Evolutionary conservation across 306 rosid genomes (phyloP).

Genomic region (Quercus gilva): DNA sequence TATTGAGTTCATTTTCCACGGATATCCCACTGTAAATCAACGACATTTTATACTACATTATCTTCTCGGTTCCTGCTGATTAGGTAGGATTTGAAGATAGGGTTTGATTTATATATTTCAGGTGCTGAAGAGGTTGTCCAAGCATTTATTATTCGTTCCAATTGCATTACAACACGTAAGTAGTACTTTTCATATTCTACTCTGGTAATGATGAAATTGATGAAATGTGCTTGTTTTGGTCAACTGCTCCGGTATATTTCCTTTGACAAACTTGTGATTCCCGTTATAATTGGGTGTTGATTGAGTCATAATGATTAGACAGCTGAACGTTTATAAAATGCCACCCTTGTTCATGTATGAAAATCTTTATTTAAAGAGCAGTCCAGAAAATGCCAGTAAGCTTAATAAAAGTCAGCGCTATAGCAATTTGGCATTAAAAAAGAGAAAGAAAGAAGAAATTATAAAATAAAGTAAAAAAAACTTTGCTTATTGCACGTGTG

Average conservation of each 20-base stretch:
- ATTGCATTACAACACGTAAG: background rate
- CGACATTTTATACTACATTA: background rate
- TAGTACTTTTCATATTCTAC: background rate
- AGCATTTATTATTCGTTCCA: background rate
- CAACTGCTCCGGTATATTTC: slow-evolving; percentile 2
- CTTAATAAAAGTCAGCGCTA: background rate
- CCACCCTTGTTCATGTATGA: background rate
- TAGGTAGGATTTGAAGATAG: background rate
- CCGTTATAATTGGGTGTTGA: background rate
- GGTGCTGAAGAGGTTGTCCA: background rate
- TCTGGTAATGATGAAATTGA: background rate
- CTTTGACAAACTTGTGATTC: background rate
- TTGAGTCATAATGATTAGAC: background rate
- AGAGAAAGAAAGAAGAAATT: no score
- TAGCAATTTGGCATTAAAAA: background rate
- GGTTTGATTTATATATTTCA: background rate
- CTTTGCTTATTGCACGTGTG: no score
- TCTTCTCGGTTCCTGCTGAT: slow-evolving; percentile 15
- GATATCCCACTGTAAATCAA: no score
- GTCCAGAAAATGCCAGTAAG: background rate
- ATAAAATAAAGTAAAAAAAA: no score
- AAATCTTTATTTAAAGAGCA: background rate
- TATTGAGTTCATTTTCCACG: no score
- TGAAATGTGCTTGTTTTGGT: background rate
- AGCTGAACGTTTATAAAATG: background rate